phyloP scores from a whole-genome alignment of 306 rosid genomes.

The Rosa rugosa region DNA sequence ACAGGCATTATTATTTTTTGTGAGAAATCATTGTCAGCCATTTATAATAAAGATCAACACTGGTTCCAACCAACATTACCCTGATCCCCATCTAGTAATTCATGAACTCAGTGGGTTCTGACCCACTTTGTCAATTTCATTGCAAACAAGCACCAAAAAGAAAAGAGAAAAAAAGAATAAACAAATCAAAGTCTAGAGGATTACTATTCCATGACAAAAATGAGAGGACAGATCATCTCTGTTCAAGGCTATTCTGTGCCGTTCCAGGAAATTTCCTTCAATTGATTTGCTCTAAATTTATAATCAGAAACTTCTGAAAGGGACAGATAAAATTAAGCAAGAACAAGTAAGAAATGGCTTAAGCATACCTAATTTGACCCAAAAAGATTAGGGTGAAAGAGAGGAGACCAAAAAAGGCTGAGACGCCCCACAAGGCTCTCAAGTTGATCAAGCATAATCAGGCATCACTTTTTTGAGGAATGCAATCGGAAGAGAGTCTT shows the following conservation, averaged over 20 bases:
- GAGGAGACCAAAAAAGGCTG: slow-evolving; percentile 27
- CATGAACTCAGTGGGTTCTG: slow-evolving; percentile 26
- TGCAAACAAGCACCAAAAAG: background rate
- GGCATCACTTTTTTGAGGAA: slow-evolving; percentile 85
- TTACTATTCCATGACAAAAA: slow-evolving; percentile 32
- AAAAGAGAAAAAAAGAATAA: background rate
- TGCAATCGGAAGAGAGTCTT: slow-evolving; percentile 68
- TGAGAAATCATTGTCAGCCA: slow-evolving; percentile 28
- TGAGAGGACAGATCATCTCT: background rate
- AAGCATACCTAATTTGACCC: slow-evolving; percentile 36
- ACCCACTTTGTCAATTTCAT: slow-evolving; percentile 15
- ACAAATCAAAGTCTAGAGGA: slow-evolving; percentile 27
- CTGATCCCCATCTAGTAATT: slow-evolving; percentile 33
- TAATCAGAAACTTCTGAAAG: slow-evolving; percentile 16
- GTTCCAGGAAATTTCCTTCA: slow-evolving; percentile 36
- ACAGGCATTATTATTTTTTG: slow-evolving; percentile 5
- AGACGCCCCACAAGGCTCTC: slow-evolving; percentile 23
- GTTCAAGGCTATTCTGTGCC: background rate
- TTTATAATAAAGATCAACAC: background rate
- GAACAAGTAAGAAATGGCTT: slow-evolving; percentile 23
- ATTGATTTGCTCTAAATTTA: slow-evolving; percentile 23
- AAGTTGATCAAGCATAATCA: slow-evolving; percentile 58
- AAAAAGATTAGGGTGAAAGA: slow-evolving; percentile 26
- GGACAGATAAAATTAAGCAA: slow-evolving; percentile 19
- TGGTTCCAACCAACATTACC: slow-evolving; percentile 24